Conservation (phyloP, 176 grass and related monocot genomes). For the Zea mays region DNA sequence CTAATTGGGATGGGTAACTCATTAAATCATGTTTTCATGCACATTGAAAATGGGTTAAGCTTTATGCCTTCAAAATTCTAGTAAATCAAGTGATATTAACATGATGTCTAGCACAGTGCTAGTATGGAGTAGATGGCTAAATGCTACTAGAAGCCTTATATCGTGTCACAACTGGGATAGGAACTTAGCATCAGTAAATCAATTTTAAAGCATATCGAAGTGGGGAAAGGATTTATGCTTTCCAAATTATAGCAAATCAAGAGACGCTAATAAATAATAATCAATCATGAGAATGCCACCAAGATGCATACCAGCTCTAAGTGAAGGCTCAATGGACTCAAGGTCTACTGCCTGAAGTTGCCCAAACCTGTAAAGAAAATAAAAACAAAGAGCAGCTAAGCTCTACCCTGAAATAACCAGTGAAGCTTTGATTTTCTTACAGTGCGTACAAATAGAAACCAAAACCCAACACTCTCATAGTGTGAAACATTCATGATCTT, state of each 20-base stretch:
- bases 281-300: conserved; percentile 22
- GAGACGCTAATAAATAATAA: not conserved
- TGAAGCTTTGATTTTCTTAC: not conserved
- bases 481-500: not conserved
- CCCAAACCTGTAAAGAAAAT: conserved; percentile 59
- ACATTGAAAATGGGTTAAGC: not conserved
- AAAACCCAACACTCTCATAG: not conserved
- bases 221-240: not conserved
- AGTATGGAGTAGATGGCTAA: not conserved
- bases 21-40: not conserved
- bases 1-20: not conserved
- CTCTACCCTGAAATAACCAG: not conserved
- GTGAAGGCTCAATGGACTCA: conserved; percentile 73
- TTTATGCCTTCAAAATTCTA: not conserved
- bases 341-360: conserved; percentile 77
- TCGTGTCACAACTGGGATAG: not conserved
- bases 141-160: not conserved
- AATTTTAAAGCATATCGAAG: not conserved
- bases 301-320: conserved; percentile 70
- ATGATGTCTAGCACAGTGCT: not conserved
- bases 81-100: not conserved
- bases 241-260: not conserved
- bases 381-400: not conserved
- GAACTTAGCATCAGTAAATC: not conserved
- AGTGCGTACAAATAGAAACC: conserved; percentile 20